phyloP scores from a whole-genome alignment of 768 basidiomycete genomes.

The Hygrocybe punicea region DNA sequence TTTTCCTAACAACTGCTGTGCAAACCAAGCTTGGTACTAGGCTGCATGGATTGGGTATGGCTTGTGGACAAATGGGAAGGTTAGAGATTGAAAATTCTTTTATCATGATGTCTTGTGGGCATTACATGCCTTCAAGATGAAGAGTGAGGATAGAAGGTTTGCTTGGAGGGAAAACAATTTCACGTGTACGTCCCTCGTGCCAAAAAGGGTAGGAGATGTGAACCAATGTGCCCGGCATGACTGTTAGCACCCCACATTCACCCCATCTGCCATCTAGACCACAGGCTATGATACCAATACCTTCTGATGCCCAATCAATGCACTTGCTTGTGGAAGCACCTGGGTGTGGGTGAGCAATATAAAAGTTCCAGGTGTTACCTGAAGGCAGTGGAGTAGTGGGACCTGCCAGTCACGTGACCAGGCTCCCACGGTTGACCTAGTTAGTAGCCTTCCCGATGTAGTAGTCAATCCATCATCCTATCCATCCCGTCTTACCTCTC shows the following conservation, averaged over 20 bases:
- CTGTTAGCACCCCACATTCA: constrained; percentile 1
- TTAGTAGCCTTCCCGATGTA: no score
- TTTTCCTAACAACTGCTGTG: no score
- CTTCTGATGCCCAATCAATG: constrained; percentile 3
- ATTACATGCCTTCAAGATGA: constrained; percentile 3
- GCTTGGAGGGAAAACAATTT: background rate
- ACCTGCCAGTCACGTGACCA: no score
- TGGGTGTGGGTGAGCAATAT: constrained; percentile 3
- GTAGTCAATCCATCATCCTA: no score
- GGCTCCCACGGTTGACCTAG: no score
- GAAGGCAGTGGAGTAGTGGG: no score
- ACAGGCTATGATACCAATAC: constrained; percentile 1
- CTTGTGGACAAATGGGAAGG: no score
- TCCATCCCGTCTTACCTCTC: no score
- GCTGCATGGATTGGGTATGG: no score
- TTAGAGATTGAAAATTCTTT: background rate
- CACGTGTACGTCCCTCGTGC: constrained; percentile 3
- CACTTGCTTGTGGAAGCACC: constrained; percentile 2
- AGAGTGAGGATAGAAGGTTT: constrained; percentile 4
- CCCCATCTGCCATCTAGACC: constrained; percentile 4
- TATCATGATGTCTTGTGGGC: background rate
- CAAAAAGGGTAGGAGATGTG: constrained; percentile 1
- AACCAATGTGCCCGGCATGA: background rate
- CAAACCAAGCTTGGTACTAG: no score
- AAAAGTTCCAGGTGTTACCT: constrained; percentile 3